Percentiles rank a stretch among this genome's conserved stretches.
Evolutionary conservation across 2,329 filamentous ascomycete species (phyloP).

Genomic region (Emericellopsis atlantica): DNA sequence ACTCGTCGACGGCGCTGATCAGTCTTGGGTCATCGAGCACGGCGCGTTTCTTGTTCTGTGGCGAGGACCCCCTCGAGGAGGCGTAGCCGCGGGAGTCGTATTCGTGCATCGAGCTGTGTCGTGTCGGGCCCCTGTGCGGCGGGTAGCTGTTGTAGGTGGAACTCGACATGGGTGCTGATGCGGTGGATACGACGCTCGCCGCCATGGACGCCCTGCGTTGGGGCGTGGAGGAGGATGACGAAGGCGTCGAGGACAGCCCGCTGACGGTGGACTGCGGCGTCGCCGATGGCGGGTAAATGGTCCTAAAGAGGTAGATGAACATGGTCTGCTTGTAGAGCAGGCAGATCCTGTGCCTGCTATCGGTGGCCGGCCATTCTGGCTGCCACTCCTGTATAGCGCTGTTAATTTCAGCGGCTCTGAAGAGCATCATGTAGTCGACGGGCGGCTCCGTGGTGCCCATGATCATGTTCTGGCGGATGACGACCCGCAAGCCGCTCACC

Average conservation of each 20-base stretch:
- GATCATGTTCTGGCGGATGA: constrained; percentile 55
- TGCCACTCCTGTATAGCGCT: constrained; percentile 62
- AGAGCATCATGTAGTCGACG: constrained; percentile 62
- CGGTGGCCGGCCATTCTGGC: constrained; percentile 45
- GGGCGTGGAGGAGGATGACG: constrained; percentile 7
- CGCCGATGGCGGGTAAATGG: constrained; percentile 41
- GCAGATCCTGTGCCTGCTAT: constrained; percentile 42
- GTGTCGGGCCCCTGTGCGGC: constrained; percentile 18
- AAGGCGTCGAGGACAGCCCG: constrained; percentile 9
- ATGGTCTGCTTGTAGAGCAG: constrained; percentile 53
- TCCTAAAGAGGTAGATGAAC: constrained; percentile 51
- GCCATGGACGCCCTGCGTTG: constrained; percentile 22
- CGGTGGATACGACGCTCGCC: constrained; percentile 12
- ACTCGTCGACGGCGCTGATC: constrained; percentile 42
- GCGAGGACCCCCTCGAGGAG: constrained; percentile 18
- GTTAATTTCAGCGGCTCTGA: constrained; percentile 65
- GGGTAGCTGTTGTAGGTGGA: constrained; percentile 5
- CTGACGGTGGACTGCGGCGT: constrained; percentile 16
- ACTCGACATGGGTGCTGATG: constrained; percentile 7
- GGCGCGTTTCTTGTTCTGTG: constrained; percentile 32
- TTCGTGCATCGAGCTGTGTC: constrained; percentile 27
- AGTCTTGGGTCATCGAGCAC: constrained; percentile 37
- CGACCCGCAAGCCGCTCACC: constrained; percentile 66
- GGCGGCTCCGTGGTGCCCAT: constrained; percentile 45
- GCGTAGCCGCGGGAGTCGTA: constrained; percentile 12